Evolutionary conservation across 2,329 filamentous ascomycete genomes (phyloP).

Genomic region (Penicillium sp.): DNA sequence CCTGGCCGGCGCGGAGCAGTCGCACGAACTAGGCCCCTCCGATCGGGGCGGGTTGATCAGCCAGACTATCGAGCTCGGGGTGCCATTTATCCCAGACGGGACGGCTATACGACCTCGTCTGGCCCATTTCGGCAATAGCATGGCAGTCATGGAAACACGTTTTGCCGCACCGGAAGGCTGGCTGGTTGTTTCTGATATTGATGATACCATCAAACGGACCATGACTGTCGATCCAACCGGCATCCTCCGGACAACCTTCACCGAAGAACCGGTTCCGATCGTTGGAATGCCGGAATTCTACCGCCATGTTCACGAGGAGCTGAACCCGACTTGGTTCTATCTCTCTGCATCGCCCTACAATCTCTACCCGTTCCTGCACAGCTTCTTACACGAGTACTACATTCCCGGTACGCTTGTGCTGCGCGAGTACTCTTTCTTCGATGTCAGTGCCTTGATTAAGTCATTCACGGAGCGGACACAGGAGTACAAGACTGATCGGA

Average conservation of each 20-base stretch:
- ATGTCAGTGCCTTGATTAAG: conserved; percentile 73
- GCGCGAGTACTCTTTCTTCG: conserved; percentile 83
- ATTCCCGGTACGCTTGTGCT: conserved; percentile 78
- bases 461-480: conserved; percentile 78
- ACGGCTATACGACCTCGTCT: conserved; percentile 44
- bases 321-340: conserved; percentile 82
- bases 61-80: conserved; percentile 58
- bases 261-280: conserved; percentile 69
- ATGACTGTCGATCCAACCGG: conserved; percentile 76
- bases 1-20: conserved; percentile 45
- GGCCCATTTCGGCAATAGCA: conserved; percentile 24
- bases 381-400: conserved; percentile 70
- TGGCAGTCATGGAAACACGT: conserved; percentile 66
- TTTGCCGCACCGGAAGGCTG: conserved; percentile 78
- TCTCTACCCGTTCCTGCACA: conserved; percentile 79
- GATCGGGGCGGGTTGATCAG: conserved; percentile 70
- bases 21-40: conserved; percentile 65
- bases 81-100: conserved; percentile 45
- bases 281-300: conserved; percentile 85
- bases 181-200: conserved; percentile 84
- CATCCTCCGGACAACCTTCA: conserved; percentile 81
- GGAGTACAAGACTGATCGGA: conserved; percentile 80
- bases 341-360: conserved; percentile 93
- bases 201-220: conserved; percentile 94
- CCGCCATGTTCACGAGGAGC: conserved; percentile 57